phyloP scores from a whole-genome alignment of 2,329 filamentous ascomycete species.

The Pseudogymnoascus sp. region DNA sequence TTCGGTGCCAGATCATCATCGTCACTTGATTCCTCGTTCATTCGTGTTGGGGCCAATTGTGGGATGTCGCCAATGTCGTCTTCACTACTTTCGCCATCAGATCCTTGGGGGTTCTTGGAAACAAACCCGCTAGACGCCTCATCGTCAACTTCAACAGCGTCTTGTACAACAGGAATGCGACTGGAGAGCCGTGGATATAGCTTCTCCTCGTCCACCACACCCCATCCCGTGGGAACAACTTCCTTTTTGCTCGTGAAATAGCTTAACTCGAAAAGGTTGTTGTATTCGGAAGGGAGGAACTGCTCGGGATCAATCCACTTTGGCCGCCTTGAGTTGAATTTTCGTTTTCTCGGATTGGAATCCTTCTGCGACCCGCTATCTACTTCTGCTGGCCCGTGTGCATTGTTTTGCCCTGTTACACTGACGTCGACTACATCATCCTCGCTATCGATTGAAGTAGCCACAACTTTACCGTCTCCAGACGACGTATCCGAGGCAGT shows the following conservation, averaged over 20 bases:
- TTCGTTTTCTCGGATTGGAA: conserved; percentile 1
- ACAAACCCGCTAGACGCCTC: conserved; percentile 28
- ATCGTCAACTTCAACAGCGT: conserved; percentile 17
- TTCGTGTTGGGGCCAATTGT: conserved; percentile 38
- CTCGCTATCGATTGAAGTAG: conserved; percentile 76
- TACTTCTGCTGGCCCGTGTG: conserved; percentile 10
- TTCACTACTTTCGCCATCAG: conserved; percentile 45
- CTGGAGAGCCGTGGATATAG: conserved; percentile 43
- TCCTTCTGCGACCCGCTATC: background rate
- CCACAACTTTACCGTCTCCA: conserved; percentile 62
- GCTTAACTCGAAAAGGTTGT: conserved; percentile 69
- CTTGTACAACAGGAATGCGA: conserved; percentile 29
- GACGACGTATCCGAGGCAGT: conserved; percentile 56
- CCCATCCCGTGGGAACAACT: conserved; percentile 63
- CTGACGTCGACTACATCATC: conserved; percentile 87
- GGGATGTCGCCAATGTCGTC: conserved; percentile 22
- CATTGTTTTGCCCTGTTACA: conserved; percentile 56
- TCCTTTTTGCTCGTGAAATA: conserved; percentile 49
- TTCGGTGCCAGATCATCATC: conserved; percentile 30
- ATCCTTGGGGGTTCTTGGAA: conserved; percentile 39
- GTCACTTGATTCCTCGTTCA: conserved; percentile 52
- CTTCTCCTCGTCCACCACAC: conserved; percentile 49
- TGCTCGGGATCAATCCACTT: conserved; percentile 44
- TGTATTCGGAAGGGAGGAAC: conserved; percentile 55
- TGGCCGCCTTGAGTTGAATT: conserved; percentile 31